A percentile compares a stretch with the other conserved stretches of the same genome.
Conservation (phyloP, 75 land plant species). For the Selaginella tamariscina region DNA sequence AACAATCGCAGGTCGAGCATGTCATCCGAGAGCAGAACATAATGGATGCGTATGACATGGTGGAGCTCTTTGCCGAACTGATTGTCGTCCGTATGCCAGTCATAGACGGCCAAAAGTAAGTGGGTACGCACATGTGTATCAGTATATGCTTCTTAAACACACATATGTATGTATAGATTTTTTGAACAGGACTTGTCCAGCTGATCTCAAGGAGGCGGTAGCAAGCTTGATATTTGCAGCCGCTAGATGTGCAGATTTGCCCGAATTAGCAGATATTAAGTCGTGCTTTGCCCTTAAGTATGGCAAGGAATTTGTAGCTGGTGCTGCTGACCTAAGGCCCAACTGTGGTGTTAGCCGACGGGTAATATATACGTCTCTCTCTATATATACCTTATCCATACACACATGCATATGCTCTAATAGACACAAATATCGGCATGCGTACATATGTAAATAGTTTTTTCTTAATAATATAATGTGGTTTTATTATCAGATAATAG, state of each 20-base stretch:
- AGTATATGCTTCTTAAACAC: too few relatives aligned
- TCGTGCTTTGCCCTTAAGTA: slow-evolving; percentile 56
- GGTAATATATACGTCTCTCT: too few relatives aligned
- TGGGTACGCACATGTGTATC: too few relatives aligned
- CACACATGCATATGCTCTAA: too few relatives aligned
- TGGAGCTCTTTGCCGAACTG: slow-evolving; percentile 2
- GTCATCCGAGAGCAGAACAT: slow-evolving; percentile 6
- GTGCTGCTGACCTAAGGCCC: slow-evolving; percentile 68
- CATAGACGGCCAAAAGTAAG: neutral
- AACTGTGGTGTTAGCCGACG: slow-evolving; percentile 59
- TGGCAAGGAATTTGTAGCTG: slow-evolving; percentile 63
- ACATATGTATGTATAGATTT: too few relatives aligned
- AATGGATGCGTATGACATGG: slow-evolving; percentile 8
- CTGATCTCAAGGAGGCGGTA: slow-evolving; percentile 63
- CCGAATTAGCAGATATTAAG: slow-evolving; percentile 52
- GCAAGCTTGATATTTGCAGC: slow-evolving; percentile 77
- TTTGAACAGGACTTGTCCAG: slow-evolving; percentile 57
- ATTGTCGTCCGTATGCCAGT: slow-evolving; percentile 8
- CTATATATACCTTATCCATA: too few relatives aligned
- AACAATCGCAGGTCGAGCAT: slow-evolving; percentile 13
- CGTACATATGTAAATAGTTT: too few relatives aligned
- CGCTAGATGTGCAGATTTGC: slow-evolving; percentile 75
- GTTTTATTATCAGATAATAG: slow-evolving; percentile 41
- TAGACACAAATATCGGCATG: too few relatives aligned
- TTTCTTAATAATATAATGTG: neutral